Evolutionary conservation across 345 rosid species (phyloP).

Genomic region (Limnanthes douglasii): DNA sequence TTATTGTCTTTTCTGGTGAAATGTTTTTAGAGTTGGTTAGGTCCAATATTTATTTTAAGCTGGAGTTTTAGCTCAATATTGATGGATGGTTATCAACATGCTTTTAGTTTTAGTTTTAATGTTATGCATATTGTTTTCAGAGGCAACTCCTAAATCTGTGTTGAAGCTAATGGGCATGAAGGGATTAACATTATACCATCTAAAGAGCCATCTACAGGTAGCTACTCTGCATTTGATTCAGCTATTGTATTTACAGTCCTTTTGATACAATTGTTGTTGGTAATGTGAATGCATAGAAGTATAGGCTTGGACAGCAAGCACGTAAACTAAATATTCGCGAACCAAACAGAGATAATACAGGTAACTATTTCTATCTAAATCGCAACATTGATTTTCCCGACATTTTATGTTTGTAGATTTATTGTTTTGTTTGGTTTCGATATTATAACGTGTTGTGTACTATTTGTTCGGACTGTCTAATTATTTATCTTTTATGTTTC

Average conservation of each 20-base stretch:
- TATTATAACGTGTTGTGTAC: no score
- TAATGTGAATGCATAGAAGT: constrained; percentile 37
- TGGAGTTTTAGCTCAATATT: no score
- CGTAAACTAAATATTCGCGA: constrained; percentile 25
- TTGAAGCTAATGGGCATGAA: constrained; percentile 76
- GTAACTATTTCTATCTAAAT: no score
- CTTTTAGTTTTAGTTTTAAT: neutral
- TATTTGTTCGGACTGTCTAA: no score
- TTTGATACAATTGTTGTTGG: neutral
- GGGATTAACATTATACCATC: constrained; percentile 85
- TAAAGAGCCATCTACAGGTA: constrained; percentile 95
- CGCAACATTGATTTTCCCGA: no score
- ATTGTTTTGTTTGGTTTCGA: no score
- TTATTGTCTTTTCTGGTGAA: no score
- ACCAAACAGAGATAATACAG: constrained; percentile 27
- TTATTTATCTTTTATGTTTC: neutral
- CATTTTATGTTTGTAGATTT: no score
- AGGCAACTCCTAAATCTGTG: constrained; percentile 90
- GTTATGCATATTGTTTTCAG: constrained; percentile 15
- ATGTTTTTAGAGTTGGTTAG: no score
- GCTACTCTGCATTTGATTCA: neutral
- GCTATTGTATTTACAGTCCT: neutral
- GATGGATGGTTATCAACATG: no score
- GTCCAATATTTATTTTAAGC: no score
- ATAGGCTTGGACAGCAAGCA: constrained; percentile 66